Evolutionary conservation across 2,329 filamentous ascomycete species (phyloP).

Genomic region (Pseudogymnoascus pannorum): DNA sequence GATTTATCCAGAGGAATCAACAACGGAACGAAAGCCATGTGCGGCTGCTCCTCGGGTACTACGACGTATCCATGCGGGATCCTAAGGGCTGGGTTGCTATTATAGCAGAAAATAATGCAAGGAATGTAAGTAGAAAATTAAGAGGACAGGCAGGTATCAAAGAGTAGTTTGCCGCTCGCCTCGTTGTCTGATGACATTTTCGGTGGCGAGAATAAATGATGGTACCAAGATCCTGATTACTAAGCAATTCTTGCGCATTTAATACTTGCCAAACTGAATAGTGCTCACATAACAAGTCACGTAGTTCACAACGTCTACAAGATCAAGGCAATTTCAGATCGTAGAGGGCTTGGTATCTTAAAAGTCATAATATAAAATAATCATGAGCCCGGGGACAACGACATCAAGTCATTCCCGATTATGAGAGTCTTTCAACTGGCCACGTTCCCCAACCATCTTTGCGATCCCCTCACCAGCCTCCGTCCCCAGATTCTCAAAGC

Average conservation of each 20-base stretch:
- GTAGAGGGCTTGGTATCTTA: background rate
- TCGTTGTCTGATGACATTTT: background rate
- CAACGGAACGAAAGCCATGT: background rate
- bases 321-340: background rate
- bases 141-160: background rate
- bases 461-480: constrained; percentile 33
- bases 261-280: background rate
- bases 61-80: background rate
- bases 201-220: background rate
- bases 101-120: background rate
- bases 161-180: background rate
- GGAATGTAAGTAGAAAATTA: background rate
- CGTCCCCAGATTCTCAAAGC: constrained; percentile 41
- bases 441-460: constrained; percentile 28
- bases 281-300: background rate
- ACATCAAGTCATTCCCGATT: background rate
- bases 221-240: background rate
- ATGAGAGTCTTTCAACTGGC: background rate
- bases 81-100: background rate
- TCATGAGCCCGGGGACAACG: background rate
- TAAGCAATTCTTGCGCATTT: background rate
- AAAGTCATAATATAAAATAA: background rate
- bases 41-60: background rate
- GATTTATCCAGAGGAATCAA: background rate
- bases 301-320: background rate